Base-by-base conservation (phyloP, 1,284 basidiomycete species). In the Ustilago loliicola region DNA sequence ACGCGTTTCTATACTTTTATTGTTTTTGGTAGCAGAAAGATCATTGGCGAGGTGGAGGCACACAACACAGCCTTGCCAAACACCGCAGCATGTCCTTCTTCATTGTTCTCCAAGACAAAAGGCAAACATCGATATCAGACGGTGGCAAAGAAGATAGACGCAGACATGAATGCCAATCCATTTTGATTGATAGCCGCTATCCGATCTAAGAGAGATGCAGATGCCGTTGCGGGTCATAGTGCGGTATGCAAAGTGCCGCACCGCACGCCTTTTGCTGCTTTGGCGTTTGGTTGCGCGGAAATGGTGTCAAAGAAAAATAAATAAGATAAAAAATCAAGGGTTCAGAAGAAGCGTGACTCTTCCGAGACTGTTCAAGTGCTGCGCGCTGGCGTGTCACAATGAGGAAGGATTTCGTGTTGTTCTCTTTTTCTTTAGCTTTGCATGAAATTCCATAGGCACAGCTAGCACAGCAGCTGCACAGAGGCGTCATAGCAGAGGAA, bases 181-280 rank as follows among this genome's bases (percentile, higher is more conserved):
- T 30, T 30, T 34, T 15, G 25, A 50, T 15, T n/a, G 48, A 29
- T 50, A 17, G 48, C 25, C 25, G 48, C 48, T 25, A 48, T 48
- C 48, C 48, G 48, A 50, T 50, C 48, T 25, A 17, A 50, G 25
- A 29, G 48, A 50, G 48, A 50, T 50, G 48, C 48, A 50, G 45
- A 47, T 47, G 45, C 45, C 50, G 27, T 51, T 6, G 27, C 50
- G 50, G 36, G 6, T 15, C 36, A 19, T 15, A 19, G 51, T 34
- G 51, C 32, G 51, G 29, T 27, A 53, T 53, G 51, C 51, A 29
- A 21, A 23, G 50, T 25, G 50, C 30, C 32, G 19, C 50, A 48
- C 40, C 34, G n/a, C 23, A 48, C 45, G 45, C 23, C 15, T 23
- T 23, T 10, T 23, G 10, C 45, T 48, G 7, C 21, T 48, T 19